A percentile compares a stretch with the other conserved stretches of the same genome.
phyloP scores from a whole-genome alignment of 495 filamentous ascomycete species.

The Ramalina peruviana region DNA sequence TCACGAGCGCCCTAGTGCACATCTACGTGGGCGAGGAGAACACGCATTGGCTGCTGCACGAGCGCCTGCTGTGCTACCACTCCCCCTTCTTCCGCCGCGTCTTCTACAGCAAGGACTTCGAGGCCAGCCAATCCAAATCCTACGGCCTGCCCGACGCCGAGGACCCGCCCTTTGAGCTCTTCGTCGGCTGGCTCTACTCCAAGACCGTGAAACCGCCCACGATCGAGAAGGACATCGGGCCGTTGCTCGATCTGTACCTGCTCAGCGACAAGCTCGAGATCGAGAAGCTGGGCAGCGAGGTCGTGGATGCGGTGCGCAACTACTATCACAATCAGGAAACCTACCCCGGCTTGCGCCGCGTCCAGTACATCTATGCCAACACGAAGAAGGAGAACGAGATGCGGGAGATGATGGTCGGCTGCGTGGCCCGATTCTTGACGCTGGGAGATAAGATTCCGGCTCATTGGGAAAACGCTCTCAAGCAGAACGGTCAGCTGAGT shows the following conservation, averaged over 20 bases:
- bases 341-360: conserved; percentile 32
- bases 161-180: conserved; percentile 28
- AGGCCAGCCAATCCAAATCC: conserved; percentile 14
- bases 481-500: conserved; percentile 33
- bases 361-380: conserved; percentile 37
- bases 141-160: conserved; percentile 34
- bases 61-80: conserved; percentile 37
- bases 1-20: conserved; percentile 32
- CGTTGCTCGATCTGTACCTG: conserved; percentile 33
- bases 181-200: conserved; percentile 37
- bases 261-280: conserved; percentile 29
- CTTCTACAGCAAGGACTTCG: conserved; percentile 26
- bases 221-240: conserved; percentile 27
- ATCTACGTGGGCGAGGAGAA: conserved; percentile 33
- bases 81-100: conserved; percentile 32
- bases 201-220: conserved; percentile 22
- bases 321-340: conserved; percentile 31
- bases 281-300: conserved; percentile 20
- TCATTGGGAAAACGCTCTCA: conserved; percentile 35
- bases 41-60: conserved; percentile 34
- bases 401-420: conserved; percentile 32
- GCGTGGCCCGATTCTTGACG: conserved; percentile 28
- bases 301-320: conserved; percentile 26
- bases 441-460: conserved; percentile 25
- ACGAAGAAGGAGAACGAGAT: conserved; percentile 29